Percentiles rank a stretch among this genome's conserved stretches.
phyloP scores from a whole-genome alignment of 1,139 yeast genomes.

The Candida frijolesensis region DNA sequence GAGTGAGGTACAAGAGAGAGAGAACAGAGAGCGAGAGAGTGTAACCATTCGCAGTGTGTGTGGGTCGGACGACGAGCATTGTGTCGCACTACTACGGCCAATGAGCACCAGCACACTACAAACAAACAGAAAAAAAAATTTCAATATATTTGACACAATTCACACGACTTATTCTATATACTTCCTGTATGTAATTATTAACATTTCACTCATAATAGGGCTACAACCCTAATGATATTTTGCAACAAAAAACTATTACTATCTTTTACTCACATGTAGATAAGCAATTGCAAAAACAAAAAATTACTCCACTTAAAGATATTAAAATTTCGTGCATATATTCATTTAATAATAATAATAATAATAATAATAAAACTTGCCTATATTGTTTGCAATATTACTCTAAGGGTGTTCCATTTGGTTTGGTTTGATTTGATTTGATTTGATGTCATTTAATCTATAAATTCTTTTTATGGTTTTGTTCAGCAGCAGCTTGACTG shows the following conservation, averaged over 20 bases:
- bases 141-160: not conserved
- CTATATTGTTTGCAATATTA: no score
- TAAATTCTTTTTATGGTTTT: constrained; percentile 15
- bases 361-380: not conserved
- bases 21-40: not conserved
- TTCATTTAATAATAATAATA: not conserved
- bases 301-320: not conserved
- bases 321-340: not conserved
- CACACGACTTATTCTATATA: not conserved
- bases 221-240: constrained; percentile 3
- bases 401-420: not conserved
- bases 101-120: not conserved
- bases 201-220: not conserved
- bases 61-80: not conserved
- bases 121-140: not conserved
- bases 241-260: not conserved
- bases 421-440: no score
- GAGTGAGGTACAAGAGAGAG: not conserved
- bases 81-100: no score
- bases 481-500: constrained; percentile 38
- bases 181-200: constrained; percentile 2
- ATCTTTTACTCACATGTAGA: not conserved
- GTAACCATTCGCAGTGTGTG: not conserved
- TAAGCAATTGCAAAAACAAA: not conserved
- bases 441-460: constrained; percentile 26